phyloP scores from a whole-genome alignment of 2,329 filamentous ascomycete species.

The Graphiopsis chlorocephala region DNA sequence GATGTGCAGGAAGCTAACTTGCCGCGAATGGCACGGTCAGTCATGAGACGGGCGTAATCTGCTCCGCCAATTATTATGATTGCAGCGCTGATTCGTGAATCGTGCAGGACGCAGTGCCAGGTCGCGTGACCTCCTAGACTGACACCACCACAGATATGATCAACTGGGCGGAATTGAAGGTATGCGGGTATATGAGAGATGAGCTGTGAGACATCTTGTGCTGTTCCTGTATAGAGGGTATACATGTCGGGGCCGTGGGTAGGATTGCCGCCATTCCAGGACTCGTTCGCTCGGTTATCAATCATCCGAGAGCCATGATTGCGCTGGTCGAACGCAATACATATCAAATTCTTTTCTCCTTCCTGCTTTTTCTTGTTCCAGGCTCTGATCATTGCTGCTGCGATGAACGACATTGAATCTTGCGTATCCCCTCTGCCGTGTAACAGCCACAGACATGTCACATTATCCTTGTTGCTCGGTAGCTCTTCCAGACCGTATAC shows the following conservation, averaged over 20 bases:
- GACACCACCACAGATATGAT: constrained; percentile 76
- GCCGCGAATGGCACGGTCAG: constrained; percentile 70
- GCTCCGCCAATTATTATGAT: constrained; percentile 85
- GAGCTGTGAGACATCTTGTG: constrained; percentile 69
- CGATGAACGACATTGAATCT: constrained; percentile 72
- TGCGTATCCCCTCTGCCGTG: constrained; percentile 73
- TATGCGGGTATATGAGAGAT: constrained; percentile 78
- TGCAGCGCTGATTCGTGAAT: constrained; percentile 73
- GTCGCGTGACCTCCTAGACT: constrained; percentile 83
- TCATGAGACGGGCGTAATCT: constrained; percentile 79
- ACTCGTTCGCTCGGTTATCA: constrained; percentile 65
- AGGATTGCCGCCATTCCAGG: constrained; percentile 76
- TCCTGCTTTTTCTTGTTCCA: constrained; percentile 54
- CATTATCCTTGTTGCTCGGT: constrained; percentile 44
- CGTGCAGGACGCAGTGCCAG: constrained; percentile 78
- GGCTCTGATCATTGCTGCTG: constrained; percentile 63
- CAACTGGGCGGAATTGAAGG: constrained; percentile 51
- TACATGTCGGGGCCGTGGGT: constrained; percentile 93
- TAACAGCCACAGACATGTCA: constrained; percentile 87
- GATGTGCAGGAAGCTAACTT: constrained; percentile 58
- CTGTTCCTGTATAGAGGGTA: constrained; percentile 68
- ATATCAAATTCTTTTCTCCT: constrained; percentile 62
- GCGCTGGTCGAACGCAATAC: constrained; percentile 83
- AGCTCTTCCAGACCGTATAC: constrained; percentile 80
- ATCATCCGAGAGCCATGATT: constrained; percentile 81